Evolutionary conservation across 345 rosid genomes (phyloP).

Genomic region (Camelina neglecta): DNA sequence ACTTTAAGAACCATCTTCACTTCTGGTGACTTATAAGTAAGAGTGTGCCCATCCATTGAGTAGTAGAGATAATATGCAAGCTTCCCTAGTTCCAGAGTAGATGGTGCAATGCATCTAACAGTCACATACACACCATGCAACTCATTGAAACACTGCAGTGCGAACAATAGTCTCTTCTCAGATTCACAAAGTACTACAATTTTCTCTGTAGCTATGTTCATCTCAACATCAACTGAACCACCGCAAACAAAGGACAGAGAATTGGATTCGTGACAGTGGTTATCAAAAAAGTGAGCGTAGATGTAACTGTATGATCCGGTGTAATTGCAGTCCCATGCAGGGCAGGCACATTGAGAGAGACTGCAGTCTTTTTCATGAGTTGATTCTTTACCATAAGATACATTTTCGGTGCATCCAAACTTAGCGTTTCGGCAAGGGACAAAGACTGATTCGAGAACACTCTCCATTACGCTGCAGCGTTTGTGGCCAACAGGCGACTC

Average conservation of each 20-base stretch:
- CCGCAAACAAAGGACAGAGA: neutral
- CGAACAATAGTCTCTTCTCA: neutral
- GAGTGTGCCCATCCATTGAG: neutral
- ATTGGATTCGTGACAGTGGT: neutral
- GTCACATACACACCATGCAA: neutral
- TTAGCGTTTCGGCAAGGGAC: constrained; percentile 49
- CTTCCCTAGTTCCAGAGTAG: neutral
- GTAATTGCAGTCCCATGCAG: neutral
- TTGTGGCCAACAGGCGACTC: constrained; percentile 47
- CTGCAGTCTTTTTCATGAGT: constrained; percentile 50
- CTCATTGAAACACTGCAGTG: neutral
- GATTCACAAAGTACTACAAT: neutral
- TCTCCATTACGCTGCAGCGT: constrained; percentile 59
- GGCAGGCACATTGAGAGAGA: constrained; percentile 45
- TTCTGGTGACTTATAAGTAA: constrained; percentile 14
- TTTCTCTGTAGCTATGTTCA: neutral
- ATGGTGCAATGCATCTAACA: constrained; percentile 19
- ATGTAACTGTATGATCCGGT: neutral
- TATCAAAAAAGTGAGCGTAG: constrained; percentile 1
- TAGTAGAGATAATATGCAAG: neutral
- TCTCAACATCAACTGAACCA: neutral
- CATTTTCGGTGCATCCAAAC: constrained; percentile 47
- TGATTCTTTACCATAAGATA: constrained; percentile 39
- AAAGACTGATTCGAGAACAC: constrained; percentile 48
- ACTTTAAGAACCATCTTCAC: constrained; percentile 7